Percentiles rank a stretch among this genome's conserved stretches.
Evolutionary conservation across 306 rosid genomes (phyloP).

Genomic region (Gastrolobium bilobum): DNA sequence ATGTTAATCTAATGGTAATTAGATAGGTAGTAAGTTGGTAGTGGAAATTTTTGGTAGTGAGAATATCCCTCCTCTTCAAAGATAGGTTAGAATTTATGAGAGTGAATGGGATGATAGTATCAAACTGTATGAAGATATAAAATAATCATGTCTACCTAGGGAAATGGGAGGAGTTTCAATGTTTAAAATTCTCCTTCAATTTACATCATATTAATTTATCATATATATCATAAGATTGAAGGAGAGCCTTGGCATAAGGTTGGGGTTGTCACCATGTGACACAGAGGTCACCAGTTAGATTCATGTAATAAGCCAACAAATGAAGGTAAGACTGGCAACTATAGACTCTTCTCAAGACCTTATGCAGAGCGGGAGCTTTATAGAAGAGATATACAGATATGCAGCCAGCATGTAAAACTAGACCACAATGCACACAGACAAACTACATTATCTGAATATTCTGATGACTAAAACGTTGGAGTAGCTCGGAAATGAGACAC

Average conservation of each 20-base stretch:
- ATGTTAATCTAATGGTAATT: too few relatives aligned
- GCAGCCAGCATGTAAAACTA: slow-evolving; percentile 2
- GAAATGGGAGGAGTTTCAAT: background rate
- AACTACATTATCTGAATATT: slow-evolving; percentile 4
- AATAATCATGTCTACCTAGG: background rate
- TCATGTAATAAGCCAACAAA: too few relatives aligned
- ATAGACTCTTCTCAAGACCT: too few relatives aligned
- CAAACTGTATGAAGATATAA: background rate
- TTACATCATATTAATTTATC: background rate
- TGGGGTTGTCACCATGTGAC: too few relatives aligned
- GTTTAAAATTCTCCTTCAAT: background rate
- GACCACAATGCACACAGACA: background rate
- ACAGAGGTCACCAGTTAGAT: too few relatives aligned
- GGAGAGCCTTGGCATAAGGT: too few relatives aligned
- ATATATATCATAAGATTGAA: background rate
- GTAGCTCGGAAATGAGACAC: slow-evolving; percentile 15
- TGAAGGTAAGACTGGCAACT: too few relatives aligned
- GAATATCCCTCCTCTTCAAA: too few relatives aligned
- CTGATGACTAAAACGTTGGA: slow-evolving; percentile 1
- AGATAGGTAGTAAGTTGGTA: too few relatives aligned
- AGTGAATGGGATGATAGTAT: background rate
- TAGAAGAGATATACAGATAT: background rate
- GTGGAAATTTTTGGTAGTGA: too few relatives aligned
- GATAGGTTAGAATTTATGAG: background rate
- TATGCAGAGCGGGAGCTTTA: too few relatives aligned